Base-by-base conservation (phyloP, 75 land plant genomes). In the Larix kaempferi region DNA sequence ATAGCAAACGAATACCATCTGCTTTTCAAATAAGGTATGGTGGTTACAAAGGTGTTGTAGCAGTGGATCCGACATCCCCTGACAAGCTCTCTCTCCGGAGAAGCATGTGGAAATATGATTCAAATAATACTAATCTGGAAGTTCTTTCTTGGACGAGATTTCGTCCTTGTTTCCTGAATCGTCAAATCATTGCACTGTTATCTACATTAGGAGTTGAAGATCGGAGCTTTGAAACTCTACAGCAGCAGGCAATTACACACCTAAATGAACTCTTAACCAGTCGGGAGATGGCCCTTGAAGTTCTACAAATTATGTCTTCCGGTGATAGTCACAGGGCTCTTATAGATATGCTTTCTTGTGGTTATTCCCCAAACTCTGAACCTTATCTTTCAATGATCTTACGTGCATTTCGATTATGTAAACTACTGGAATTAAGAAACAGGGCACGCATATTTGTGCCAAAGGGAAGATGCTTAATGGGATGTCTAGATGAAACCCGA, bases 21-120 rank as follows among this genome's bases (percentile, higher is more conserved):
- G 93, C 95, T 17, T 94, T 91, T 71, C 99, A 96, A 76, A 96
- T 96, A 49, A 82, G 98, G 21, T 94, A 92, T 79, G 95, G 89
- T 58, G 99, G 99, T 2, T 96, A 86, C 81, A 96, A 96, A 84
- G 98, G 99, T 57, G 99, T 96, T 61, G 98, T 96, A n/a, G 99
- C 98, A 19, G 87, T 96, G 60, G 92, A 94, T 84, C 99, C 98
- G 39, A 72, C 39, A 13, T 87, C 90, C 16, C 27, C 59, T 6
- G 41, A 6, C 65, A 96, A 96, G 77, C 84, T 96, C 15, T 90
- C 97, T 16, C 69, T 96, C 57, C 76, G 99, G 59, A 83, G 80
- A 41, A 94, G 98, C 69, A 96, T 96, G 99, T 78, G 66, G 55
- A 96, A 96, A 67, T 94, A 77, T 71, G 76, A 87, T 29, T 96